Evolutionary conservation across 768 basidiomycete species (phyloP).

Genomic region (Dendrothele bispora): DNA sequence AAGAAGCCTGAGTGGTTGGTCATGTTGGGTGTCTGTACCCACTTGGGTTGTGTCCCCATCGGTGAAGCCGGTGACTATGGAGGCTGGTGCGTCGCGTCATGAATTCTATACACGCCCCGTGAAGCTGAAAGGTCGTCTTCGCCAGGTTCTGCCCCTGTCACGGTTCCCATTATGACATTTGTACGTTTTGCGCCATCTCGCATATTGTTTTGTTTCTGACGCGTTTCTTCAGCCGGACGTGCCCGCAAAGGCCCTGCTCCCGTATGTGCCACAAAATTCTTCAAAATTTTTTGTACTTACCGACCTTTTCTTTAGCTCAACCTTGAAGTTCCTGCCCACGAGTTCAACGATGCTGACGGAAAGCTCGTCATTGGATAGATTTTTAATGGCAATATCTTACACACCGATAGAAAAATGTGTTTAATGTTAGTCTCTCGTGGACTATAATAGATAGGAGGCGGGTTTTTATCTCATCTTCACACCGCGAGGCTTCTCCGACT

Average conservation of each 20-base stretch:
- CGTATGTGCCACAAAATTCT: slow-evolving; percentile 43
- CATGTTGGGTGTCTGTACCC: slow-evolving; percentile 93
- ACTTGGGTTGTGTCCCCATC: slow-evolving; percentile 97
- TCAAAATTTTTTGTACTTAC: background rate
- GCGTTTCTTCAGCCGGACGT: slow-evolving; percentile 74
- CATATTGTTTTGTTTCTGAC: background rate
- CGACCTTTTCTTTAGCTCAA: slow-evolving; percentile 61
- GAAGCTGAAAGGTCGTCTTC: background rate
- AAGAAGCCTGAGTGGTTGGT: slow-evolving; percentile 98
- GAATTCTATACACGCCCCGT: no score
- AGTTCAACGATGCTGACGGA: slow-evolving; percentile 83
- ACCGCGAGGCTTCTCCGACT: no score
- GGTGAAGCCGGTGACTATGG: slow-evolving; percentile 96
- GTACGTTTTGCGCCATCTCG: slow-evolving; percentile 45
- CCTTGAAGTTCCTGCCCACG: slow-evolving; percentile 88
- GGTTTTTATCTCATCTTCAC: no score
- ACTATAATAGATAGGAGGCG: no score
- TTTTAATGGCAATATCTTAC: background rate
- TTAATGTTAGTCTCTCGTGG: no score
- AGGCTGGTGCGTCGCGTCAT: slow-evolving; percentile 73
- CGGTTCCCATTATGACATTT: slow-evolving; percentile 98
- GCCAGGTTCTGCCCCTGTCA: slow-evolving; percentile 97
- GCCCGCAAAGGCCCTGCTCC: slow-evolving; percentile 96
- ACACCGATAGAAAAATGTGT: background rate
- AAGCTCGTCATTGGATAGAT: slow-evolving; percentile 85